Conservation (phyloP, 1,139 yeast species). For the Spathaspora sp. region DNA sequence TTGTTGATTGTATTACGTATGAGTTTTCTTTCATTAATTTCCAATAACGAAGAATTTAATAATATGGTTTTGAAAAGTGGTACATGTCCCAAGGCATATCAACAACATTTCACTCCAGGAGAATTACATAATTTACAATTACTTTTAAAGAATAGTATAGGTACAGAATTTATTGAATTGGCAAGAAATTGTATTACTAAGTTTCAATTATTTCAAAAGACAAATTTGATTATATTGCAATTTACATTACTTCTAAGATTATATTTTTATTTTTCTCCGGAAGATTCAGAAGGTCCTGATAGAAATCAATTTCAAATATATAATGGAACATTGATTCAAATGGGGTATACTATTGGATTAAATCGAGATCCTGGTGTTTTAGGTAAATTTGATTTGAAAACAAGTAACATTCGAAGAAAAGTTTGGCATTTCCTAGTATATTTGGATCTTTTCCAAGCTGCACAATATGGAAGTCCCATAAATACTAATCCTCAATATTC, state of each 20-base stretch:
- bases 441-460: slow-evolving; percentile 24
- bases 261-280: slow-evolving; percentile 45
- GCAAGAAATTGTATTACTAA: slow-evolving; percentile 33
- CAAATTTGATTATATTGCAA: slow-evolving; percentile 30
- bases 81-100: slow-evolving; percentile 16
- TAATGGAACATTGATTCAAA: slow-evolving; percentile 37
- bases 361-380: slow-evolving; percentile 39
- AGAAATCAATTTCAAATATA: slow-evolving; percentile 45
- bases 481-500: slow-evolving; percentile 17
- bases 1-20: slow-evolving; percentile 22
- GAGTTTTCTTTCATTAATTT: slow-evolving; percentile 24
- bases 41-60: slow-evolving; percentile 29
- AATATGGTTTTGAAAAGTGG: slow-evolving; percentile 15
- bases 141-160: slow-evolving; percentile 45
- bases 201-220: slow-evolving; percentile 22
- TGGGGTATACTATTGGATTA: slow-evolving; percentile 45
- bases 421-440: slow-evolving; percentile 27
- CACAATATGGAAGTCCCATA: slow-evolving; percentile 28
- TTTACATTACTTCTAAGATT: slow-evolving; percentile 48
- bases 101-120: slow-evolving; percentile 16
- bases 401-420: slow-evolving; percentile 30
- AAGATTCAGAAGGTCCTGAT: slow-evolving; percentile 49
- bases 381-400: slow-evolving; percentile 11
- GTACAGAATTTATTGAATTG: slow-evolving; percentile 30
- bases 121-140: slow-evolving; percentile 32